Percentiles rank a stretch among this genome's conserved stretches.
phyloP scores from a whole-genome alignment of 129 eudicot genomes.

The Escallonia rubra region DNA sequence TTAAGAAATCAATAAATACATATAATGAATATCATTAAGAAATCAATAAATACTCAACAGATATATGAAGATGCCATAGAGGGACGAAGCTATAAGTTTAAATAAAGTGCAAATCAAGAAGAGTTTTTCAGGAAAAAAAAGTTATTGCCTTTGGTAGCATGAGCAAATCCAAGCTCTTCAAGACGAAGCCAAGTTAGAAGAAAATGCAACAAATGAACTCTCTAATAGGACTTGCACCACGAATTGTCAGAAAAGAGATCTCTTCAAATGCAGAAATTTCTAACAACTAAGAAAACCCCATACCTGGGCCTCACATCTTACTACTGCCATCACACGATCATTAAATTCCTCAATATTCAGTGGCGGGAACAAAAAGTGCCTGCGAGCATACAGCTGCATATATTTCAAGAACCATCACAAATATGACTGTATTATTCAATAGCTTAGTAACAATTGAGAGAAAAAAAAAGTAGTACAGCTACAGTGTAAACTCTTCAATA shows the following conservation, averaged over 20 bases:
- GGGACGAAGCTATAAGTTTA: too few relatives aligned
- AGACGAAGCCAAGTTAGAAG: too few relatives aligned
- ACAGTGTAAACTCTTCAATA: background rate
- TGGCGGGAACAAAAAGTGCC: conserved; percentile 92
- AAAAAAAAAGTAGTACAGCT: conserved; percentile 3
- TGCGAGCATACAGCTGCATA: conserved; percentile 82
- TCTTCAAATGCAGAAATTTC: background rate
- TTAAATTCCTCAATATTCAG: conserved; percentile 81
- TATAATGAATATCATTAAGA: too few relatives aligned
- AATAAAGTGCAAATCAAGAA: too few relatives aligned
- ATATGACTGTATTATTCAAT: background rate
- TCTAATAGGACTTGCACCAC: background rate
- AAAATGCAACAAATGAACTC: background rate
- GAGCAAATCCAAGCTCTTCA: too few relatives aligned
- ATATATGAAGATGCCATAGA: too few relatives aligned
- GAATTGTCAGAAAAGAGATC: background rate
- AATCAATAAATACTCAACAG: too few relatives aligned
- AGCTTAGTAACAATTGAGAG: background rate
- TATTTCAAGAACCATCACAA: background rate
- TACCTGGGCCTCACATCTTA: conserved; percentile 96
- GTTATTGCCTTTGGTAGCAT: too few relatives aligned
- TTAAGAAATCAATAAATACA: too few relatives aligned
- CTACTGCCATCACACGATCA: conserved; percentile 94
- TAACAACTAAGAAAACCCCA: conserved; percentile 8
- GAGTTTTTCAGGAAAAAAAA: too few relatives aligned